These are phyloP conservation scores for Coemansia sp. DNA, from an alignment of 371 early-diverging fungal genomes.

Conservation along the genomic window DNA sequence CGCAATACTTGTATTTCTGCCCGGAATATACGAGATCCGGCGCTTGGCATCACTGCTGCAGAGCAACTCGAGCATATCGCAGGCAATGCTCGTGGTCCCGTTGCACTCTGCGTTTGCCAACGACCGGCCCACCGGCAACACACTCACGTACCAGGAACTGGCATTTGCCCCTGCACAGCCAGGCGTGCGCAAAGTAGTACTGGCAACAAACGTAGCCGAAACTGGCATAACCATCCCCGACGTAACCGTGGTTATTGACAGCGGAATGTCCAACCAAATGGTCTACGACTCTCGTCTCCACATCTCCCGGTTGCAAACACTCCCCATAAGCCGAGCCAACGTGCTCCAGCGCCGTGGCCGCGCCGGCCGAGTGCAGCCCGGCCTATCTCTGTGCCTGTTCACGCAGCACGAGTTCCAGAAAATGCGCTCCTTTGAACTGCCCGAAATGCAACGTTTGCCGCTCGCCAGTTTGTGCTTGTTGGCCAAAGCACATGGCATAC, in stretches of 20 bases:
- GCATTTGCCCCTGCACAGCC: conserved; percentile 63
- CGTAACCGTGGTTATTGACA: conserved; percentile 91
- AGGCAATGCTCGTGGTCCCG: conserved; percentile 44
- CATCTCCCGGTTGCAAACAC: conserved; percentile 69
- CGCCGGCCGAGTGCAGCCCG: conserved; percentile 87
- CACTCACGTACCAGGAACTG: conserved; percentile 62
- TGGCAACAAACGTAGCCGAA: conserved; percentile 94
- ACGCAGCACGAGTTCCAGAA: conserved; percentile 53
- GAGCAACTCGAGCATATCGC: conserved; percentile 3
- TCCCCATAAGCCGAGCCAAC: conserved; percentile 77
- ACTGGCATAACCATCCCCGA: conserved; percentile 95
- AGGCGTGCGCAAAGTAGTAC: conserved; percentile 72
- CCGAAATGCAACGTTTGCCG: conserved; percentile 79
- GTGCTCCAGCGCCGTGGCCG: conserved; percentile 88
- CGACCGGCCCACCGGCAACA: conserved; percentile 66
- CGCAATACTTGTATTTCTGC: conserved; percentile 81
- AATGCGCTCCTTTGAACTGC: conserved; percentile 68
- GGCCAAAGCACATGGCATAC: conserved; percentile 66
- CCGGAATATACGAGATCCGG: conserved; percentile 82
- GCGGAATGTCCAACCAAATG: conserved; percentile 82
- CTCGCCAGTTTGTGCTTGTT: conserved; percentile 78
- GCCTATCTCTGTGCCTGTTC: conserved; percentile 75
- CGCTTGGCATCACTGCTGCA: conserved; percentile 9
- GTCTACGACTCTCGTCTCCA: conserved; percentile 66
- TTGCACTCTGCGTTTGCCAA: conserved; percentile 77